phyloP scores from a whole-genome alignment of 78 protist genomes.

The Planoprotostelium fungivorum region DNA sequence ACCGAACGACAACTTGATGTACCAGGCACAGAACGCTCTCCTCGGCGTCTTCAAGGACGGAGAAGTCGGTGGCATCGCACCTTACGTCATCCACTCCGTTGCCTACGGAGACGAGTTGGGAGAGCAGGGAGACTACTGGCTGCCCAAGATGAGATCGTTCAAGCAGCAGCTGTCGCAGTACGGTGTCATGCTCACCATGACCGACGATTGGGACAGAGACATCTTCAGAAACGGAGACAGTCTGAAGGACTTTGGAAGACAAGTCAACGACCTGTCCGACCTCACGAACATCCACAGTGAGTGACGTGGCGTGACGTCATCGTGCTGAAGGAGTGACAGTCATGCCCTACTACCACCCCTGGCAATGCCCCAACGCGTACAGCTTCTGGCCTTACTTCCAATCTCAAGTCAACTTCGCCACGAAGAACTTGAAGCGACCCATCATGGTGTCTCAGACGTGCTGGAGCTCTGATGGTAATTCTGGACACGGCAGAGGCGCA shows the following conservation, averaged over 20 bases:
- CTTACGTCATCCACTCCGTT: neutral
- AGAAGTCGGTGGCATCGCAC: neutral
- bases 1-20: neutral
- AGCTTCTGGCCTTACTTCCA: neutral
- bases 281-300: neutral
- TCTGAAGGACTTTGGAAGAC: neutral
- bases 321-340: neutral
- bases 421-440: neutral
- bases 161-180: neutral
- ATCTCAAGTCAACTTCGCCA: neutral
- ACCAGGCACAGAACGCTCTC: neutral
- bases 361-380: neutral
- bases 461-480: neutral
- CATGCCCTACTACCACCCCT: neutral
- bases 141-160: neutral
- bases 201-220: neutral
- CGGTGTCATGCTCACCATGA: neutral
- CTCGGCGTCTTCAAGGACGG: neutral
- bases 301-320: neutral
- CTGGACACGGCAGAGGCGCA: neutral
- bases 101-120: neutral
- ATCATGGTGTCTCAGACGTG: neutral
- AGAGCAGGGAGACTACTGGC: neutral
- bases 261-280: neutral
- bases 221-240: neutral